Evolutionary conservation across 192 early-diverging fungal genomes (phyloP).

Genomic region (Dissophora ornata): DNA sequence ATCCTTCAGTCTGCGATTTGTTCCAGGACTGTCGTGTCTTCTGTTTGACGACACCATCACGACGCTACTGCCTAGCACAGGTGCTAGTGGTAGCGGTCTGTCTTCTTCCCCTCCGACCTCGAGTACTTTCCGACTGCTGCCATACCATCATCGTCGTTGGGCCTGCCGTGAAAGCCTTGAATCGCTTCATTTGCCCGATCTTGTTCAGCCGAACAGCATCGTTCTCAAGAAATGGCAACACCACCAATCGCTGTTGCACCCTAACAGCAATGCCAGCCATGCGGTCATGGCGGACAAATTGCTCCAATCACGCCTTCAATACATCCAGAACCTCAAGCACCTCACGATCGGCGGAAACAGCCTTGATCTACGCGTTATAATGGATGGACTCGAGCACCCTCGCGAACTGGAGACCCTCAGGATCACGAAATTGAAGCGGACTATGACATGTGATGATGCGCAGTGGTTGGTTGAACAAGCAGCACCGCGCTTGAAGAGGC

Average conservation of each 20-base stretch:
- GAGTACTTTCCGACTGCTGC: too few relatives aligned
- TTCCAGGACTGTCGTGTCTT: constrained; percentile 26
- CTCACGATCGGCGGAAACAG: constrained; percentile 30
- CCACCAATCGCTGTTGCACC: not conserved
- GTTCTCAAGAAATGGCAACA: constrained; percentile 10
- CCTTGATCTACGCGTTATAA: constrained; percentile 9
- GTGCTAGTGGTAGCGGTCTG: too few relatives aligned
- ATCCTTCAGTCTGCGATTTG: constrained; percentile 21
- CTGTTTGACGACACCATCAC: constrained; percentile 32
- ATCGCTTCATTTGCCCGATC: constrained; percentile 24
- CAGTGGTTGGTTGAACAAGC: constrained; percentile 41
- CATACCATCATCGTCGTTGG: constrained; percentile 33
- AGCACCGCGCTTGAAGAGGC: constrained; percentile 9
- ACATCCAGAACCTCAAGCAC: constrained; percentile 10
- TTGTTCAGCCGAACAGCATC: constrained; percentile 11
- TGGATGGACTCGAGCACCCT: constrained; percentile 4
- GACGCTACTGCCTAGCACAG: too few relatives aligned
- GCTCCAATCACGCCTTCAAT: constrained; percentile 27
- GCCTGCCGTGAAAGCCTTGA: constrained; percentile 24
- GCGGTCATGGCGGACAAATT: constrained; percentile 11
- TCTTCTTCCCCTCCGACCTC: too few relatives aligned
- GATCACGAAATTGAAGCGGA: constrained; percentile 26
- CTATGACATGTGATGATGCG: constrained; percentile 18
- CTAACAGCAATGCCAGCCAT: not conserved
- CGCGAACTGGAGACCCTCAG: constrained; percentile 22